Conservation (phyloP, 345 rosid genomes). For the Psidium friedrichsthalianum region DNA sequence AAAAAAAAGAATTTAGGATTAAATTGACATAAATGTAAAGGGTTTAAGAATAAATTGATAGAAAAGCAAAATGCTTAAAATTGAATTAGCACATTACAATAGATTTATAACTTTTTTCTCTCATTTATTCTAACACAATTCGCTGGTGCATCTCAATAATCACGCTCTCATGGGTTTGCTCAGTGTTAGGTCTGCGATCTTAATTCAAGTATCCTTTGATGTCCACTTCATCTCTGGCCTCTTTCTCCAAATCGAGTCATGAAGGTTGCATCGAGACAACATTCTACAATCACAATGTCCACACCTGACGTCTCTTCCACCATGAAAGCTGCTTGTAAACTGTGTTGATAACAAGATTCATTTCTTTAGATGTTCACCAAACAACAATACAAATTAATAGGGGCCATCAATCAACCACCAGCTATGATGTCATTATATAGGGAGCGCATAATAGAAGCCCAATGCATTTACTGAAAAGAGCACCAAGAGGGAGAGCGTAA, state of each 20-base stretch:
- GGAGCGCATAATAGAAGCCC: accelerated
- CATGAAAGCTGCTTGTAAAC: background rate
- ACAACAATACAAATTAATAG: background rate
- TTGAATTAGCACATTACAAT: no score
- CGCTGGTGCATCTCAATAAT: background rate
- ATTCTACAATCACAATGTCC: background rate
- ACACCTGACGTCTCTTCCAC: background rate
- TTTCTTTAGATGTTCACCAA: background rate
- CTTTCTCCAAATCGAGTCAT: accelerated
- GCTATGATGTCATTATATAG: accelerated
- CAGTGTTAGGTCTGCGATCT: background rate
- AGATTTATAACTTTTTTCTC: no score
- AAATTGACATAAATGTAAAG: no score
- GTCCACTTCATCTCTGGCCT: background rate
- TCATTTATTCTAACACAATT: background rate
- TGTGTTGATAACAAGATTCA: background rate
- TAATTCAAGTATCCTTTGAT: background rate
- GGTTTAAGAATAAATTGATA: no score
- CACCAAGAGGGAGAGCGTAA: background rate
- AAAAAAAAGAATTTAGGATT: no score
- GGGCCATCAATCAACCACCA: background rate
- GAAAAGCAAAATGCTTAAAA: no score
- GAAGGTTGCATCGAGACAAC: background rate
- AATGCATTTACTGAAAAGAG: background rate
- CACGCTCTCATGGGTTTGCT: background rate